Conservation (phyloP, 2,329 filamentous ascomycete genomes). For the Fusarium pseudocircinatum region DNA sequence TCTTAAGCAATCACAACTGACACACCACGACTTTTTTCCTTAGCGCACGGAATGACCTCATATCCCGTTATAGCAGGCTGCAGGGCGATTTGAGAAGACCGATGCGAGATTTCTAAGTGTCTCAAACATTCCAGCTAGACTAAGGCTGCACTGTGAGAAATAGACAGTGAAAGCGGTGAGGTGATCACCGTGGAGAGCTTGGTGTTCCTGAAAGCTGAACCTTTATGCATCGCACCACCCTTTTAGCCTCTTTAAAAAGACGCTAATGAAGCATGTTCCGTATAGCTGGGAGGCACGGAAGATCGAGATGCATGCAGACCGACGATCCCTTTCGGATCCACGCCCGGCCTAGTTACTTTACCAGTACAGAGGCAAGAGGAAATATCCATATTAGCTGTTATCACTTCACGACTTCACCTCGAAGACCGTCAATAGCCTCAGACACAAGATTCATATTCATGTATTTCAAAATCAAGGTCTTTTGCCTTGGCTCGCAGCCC, state of each 20-base stretch:
- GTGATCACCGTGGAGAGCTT: slow-evolving; percentile 15
- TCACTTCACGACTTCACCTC: neutral
- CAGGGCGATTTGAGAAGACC: neutral
- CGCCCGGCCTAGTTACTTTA: neutral
- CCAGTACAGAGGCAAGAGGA: slow-evolving; percentile 5
- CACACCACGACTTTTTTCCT: neutral
- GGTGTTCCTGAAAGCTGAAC: slow-evolving; percentile 35
- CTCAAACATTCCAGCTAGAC: neutral
- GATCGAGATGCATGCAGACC: slow-evolving; percentile 37
- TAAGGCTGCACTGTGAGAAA: neutral
- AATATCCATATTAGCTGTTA: neutral
- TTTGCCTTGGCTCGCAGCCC: neutral
- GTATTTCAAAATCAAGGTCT: neutral
- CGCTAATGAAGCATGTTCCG: slow-evolving; percentile 40
- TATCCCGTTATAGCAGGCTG: slow-evolving; percentile 1
- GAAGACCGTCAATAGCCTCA: neutral
- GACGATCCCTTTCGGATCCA: slow-evolving; percentile 27
- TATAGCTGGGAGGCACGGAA: slow-evolving; percentile 36
- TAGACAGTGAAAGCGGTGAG: slow-evolving; percentile 36
- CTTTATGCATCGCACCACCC: slow-evolving; percentile 24
- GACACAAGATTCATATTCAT: neutral
- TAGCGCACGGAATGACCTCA: slow-evolving; percentile 10
- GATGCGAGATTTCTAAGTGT: neutral
- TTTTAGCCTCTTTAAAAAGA: slow-evolving; percentile 6
- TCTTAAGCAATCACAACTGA: neutral